A percentile compares a stretch with the other conserved stretches of the same genome.
phyloP scores from a whole-genome alignment of 2,329 filamentous ascomycete genomes.

The Verticillium isaacii region DNA sequence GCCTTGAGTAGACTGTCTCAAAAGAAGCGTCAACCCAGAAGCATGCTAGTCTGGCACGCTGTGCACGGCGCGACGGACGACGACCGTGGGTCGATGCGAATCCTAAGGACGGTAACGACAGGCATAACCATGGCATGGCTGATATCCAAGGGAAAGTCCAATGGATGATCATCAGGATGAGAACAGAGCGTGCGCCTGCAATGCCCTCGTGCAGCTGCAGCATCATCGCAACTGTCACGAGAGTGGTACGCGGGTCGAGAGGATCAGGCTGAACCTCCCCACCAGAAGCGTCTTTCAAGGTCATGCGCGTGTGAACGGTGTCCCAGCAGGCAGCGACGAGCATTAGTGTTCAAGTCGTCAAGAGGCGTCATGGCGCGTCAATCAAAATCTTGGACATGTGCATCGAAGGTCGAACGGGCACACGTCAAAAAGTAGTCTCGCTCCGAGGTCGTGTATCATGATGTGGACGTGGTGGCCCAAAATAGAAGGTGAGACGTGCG shows the following conservation, averaged over 20 bases:
- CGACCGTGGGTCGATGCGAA: not conserved
- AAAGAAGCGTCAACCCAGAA: not conserved
- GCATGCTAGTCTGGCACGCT: not conserved
- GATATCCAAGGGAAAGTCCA: not conserved
- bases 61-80: not conserved
- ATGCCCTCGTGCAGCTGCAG: not conserved
- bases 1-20: not conserved
- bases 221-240: not conserved
- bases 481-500: not conserved
- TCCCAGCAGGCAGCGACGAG: not conserved
- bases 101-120: not conserved
- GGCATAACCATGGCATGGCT: not conserved
- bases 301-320: not conserved
- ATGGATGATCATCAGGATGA: not conserved
- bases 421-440: not conserved
- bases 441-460: not conserved
- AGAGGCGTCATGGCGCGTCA: not conserved
- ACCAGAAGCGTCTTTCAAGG: not conserved
- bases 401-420: not conserved
- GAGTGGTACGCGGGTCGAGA: not conserved
- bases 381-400: not conserved
- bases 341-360: not conserved
- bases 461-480: not conserved
- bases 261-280: not conserved
- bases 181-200: not conserved